Conservation (phyloP, 495 filamentous ascomycete species). For the Lentithecium fluviatile region DNA sequence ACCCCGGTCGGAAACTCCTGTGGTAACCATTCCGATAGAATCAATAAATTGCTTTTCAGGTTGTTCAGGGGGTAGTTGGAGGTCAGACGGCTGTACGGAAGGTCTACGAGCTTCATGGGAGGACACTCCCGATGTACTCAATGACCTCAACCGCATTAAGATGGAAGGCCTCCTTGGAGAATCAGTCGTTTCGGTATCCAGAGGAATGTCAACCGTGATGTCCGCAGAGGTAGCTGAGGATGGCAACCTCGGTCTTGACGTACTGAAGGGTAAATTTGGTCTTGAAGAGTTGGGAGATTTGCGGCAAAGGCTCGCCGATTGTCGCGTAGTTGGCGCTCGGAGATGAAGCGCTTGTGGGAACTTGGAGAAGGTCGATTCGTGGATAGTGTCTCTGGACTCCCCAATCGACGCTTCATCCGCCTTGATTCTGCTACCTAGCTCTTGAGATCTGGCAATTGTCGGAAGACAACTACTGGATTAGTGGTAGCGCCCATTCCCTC, state of each 20-base stretch:
- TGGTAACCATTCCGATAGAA: constrained; percentile 28
- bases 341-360: no score
- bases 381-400: not conserved
- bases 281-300: not conserved
- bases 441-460: no score
- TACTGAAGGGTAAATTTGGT: not conserved
- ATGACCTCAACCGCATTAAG: constrained; percentile 5
- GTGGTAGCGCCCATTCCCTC: no score
- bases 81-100: not conserved
- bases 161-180: constrained; percentile 6
- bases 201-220: not conserved
- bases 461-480: no score
- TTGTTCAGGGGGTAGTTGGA: constrained; percentile 7
- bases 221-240: not conserved
- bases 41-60: constrained; percentile 30
- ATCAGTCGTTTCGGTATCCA: not conserved
- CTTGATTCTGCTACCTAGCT: no score
- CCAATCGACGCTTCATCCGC: not conserved
- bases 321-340: not conserved
- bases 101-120: not conserved
- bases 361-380: not conserved
- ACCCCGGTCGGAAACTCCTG: constrained; percentile 16
- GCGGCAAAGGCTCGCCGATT: not conserved
- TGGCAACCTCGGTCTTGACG: not conserved
- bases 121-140: not conserved